A percentile compares a stretch with the other conserved stretches of the same genome.
Evolutionary conservation across 2,329 filamentous ascomycete genomes (phyloP).

Genomic region (Exophiala bonariae): DNA sequence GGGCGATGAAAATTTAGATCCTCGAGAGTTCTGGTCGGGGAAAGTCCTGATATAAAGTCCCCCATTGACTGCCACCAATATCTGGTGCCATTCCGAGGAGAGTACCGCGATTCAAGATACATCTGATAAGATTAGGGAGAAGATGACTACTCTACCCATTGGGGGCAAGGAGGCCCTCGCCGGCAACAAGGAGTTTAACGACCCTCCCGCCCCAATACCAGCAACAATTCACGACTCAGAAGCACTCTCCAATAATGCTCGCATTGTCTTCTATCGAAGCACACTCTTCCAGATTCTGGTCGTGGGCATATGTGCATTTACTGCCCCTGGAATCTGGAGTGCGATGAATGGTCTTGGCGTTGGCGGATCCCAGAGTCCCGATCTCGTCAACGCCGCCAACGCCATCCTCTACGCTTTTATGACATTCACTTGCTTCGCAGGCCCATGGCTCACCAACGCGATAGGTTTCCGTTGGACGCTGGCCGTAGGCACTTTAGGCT

Average conservation of each 20-base stretch:
- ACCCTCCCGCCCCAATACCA: background rate
- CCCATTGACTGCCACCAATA: too few species aligned
- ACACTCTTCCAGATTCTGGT: conserved; percentile 50
- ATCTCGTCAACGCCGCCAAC: conserved; percentile 48
- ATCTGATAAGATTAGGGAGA: too few species aligned
- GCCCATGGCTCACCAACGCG: conserved; percentile 40
- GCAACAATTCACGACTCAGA: background rate
- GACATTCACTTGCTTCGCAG: conserved; percentile 44
- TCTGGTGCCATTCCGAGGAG: too few species aligned
- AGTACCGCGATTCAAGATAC: too few species aligned
- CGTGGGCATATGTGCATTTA: conserved; percentile 47
- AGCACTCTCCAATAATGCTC: background rate
- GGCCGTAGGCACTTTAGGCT: conserved; percentile 46
- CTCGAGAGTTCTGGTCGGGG: too few species aligned
- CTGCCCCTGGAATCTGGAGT: conserved; percentile 50
- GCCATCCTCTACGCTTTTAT: conserved; percentile 49
- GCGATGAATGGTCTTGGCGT: conserved; percentile 45
- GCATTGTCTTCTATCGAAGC: conserved; percentile 33
- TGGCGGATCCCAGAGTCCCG: conserved; percentile 39
- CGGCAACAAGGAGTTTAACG: conserved; percentile 6
- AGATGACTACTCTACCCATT: conserved; percentile 1
- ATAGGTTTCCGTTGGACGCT: conserved; percentile 42
- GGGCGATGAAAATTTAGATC: too few species aligned
- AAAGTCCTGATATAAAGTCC: too few species aligned
- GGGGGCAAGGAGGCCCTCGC: conserved; percentile 5